Conservation (phyloP, 2,329 filamentous ascomycete genomes). For the Orbilia brochopaga region DNA sequence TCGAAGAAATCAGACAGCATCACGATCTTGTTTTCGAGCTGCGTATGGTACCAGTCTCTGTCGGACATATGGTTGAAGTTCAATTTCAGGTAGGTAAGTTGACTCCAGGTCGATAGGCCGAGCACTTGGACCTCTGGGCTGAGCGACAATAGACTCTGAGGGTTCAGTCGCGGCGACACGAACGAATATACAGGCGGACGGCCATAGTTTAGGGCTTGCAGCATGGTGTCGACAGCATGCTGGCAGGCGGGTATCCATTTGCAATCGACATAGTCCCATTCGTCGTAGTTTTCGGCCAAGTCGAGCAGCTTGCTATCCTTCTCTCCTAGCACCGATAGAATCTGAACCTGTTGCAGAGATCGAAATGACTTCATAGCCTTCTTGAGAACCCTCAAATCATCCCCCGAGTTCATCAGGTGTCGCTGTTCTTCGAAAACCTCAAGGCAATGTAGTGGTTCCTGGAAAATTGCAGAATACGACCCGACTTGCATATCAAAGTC, state of each 20-base stretch:
- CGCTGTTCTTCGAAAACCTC: conserved; percentile 61
- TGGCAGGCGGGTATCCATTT: conserved; percentile 69
- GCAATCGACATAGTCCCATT: conserved; percentile 62
- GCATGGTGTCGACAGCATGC: conserved; percentile 67
- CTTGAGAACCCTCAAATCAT: conserved; percentile 64
- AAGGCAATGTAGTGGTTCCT: conserved; percentile 54
- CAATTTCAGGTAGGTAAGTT: conserved; percentile 68
- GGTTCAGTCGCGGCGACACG: conserved; percentile 68
- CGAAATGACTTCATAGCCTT: conserved; percentile 66
- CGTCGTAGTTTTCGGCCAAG: conserved; percentile 55
- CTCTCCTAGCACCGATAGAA: conserved; percentile 68
- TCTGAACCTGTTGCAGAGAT: conserved; percentile 68
- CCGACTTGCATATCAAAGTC: conserved; percentile 58
- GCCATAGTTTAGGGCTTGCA: conserved; percentile 65
- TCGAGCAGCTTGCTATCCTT: conserved; percentile 62
- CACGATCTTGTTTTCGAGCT: conserved; percentile 64
- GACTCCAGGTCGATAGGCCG: conserved; percentile 64
- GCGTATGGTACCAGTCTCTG: conserved; percentile 54
- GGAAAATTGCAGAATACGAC: conserved; percentile 60
- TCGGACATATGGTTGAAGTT: conserved; percentile 68
- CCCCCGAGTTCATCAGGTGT: conserved; percentile 62
- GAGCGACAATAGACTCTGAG: conserved; percentile 56
- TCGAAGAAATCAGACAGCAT: conserved; percentile 66
- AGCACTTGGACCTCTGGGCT: conserved; percentile 59
- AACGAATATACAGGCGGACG: conserved; percentile 67